These are phyloP conservation scores for Debaryomyces sp. DNA, from an alignment of 1,139 yeast genomes.

Conservation along the genomic window DNA sequence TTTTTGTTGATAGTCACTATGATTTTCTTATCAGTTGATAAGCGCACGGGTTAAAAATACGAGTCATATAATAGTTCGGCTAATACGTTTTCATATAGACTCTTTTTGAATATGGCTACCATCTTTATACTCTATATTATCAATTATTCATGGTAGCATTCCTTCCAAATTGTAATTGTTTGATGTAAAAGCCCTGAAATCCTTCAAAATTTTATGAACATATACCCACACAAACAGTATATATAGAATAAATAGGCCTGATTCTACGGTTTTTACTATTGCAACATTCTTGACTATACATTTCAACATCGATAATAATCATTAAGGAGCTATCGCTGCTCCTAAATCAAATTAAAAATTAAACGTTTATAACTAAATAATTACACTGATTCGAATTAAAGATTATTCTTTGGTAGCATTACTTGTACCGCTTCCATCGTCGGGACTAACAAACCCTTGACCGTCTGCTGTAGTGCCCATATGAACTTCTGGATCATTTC, in stretches of 20 bases:
- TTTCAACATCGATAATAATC: no score
- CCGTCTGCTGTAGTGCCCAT: conserved; percentile 27
- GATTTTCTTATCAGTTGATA: background rate
- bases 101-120: no score
- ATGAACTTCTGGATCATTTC: conserved; percentile 16
- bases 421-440: conserved; percentile 22
- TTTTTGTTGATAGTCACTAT: background rate
- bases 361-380: background rate
- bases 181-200: no score
- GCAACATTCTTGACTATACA: no score
- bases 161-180: no score
- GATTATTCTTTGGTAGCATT: conserved; percentile 20
- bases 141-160: no score
- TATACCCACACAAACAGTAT: no score
- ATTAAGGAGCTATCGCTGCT: no score
- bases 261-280: no score
- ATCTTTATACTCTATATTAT: no score
- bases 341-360: background rate
- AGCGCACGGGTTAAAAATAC: background rate
- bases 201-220: no score
- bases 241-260: no score
- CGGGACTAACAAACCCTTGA: conserved; percentile 22
- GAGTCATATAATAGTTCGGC: background rate
- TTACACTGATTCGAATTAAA: background rate
- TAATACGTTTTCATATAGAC: background rate